Evolutionary conservation across 106 monocot species (phyloP).

Genomic region (Apostasia ramifera): DNA sequence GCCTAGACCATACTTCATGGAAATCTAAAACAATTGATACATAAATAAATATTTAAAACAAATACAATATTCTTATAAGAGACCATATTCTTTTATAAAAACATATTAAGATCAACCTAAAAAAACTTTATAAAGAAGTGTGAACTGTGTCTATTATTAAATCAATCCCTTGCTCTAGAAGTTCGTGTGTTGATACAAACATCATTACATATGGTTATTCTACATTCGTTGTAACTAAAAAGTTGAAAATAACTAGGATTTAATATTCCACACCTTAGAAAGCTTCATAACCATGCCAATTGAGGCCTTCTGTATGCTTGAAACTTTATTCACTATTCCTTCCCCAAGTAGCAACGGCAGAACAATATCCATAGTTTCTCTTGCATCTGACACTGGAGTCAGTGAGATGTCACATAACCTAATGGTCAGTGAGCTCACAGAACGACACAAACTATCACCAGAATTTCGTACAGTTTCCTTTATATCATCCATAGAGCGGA

Average conservation of each 20-base stretch:
- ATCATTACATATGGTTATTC: too few species aligned
- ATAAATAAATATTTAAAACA: too few species aligned
- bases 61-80: too few species aligned
- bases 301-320: slow-evolving; percentile 80
- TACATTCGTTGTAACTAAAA: too few species aligned
- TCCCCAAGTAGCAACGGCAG: slow-evolving; percentile 83
- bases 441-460: slow-evolving; percentile 88
- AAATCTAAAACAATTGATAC: too few species aligned
- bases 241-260: not conserved
- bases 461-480: slow-evolving; percentile 96
- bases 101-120: too few species aligned
- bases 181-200: too few species aligned
- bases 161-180: too few species aligned
- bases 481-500: slow-evolving; percentile 99
- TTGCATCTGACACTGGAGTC: slow-evolving; percentile 65
- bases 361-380: slow-evolving; percentile 73
- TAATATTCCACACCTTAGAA: slow-evolving; percentile 50
- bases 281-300: slow-evolving; percentile 90
- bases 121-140: too few species aligned
- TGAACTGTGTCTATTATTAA: too few species aligned
- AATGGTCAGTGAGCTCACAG: slow-evolving; percentile 77
- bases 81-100: too few species aligned
- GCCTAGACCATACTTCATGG: too few species aligned
- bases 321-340: slow-evolving; percentile 95
- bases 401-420: slow-evolving; percentile 87